A percentile compares a stretch with the other conserved stretches of the same genome.
These are phyloP conservation scores for Rhododendron griersonianum DNA, from an alignment of 148 eudicot species.

Conservation along the genomic window DNA sequence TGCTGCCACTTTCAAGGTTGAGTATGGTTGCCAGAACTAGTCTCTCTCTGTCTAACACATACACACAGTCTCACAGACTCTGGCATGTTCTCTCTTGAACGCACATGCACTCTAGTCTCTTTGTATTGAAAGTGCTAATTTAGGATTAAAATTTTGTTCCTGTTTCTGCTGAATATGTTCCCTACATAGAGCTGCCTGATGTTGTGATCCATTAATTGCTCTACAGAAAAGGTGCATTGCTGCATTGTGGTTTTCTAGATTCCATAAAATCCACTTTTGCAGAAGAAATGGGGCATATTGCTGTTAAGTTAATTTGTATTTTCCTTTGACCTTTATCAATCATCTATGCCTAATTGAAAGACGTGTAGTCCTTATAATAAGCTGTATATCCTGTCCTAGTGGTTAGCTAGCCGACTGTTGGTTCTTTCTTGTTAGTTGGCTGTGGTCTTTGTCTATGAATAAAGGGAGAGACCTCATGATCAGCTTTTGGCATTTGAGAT, in stretches of 20 bases:
- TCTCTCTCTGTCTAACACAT: background rate
- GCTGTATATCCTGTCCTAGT: background rate
- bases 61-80: background rate
- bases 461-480: background rate
- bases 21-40: conserved; percentile 8
- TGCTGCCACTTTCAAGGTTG: conserved; percentile 93
- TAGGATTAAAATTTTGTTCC: background rate
- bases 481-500: background rate
- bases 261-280: background rate
- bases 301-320: background rate
- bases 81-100: background rate
- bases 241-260: background rate
- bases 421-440: background rate
- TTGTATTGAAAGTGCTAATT: background rate
- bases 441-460: background rate
- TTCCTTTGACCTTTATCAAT: background rate
- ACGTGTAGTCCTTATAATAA: background rate
- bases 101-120: background rate
- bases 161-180: background rate
- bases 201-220: background rate
- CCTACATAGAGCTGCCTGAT: background rate
- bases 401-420: background rate
- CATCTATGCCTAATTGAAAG: background rate
- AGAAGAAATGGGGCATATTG: background rate
- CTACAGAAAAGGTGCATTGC: background rate